These are phyloP conservation scores for Auricularia heimuer DNA, from an alignment of 768 basidiomycete species.

Conservation along the genomic window DNA sequence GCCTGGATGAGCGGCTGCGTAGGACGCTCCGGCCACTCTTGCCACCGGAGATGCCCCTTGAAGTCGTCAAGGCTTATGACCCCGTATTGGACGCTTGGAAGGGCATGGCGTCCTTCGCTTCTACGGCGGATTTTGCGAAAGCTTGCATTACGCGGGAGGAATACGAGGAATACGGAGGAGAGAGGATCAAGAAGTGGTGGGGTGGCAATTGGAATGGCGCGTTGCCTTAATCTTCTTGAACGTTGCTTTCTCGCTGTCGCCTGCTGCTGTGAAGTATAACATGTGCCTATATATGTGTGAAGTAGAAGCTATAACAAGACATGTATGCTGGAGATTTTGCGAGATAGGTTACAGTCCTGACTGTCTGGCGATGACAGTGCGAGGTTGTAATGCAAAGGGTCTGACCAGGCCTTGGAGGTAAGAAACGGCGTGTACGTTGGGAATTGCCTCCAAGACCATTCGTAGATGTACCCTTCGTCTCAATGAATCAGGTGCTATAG, in stretches of 20 bases:
- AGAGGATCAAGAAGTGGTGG: slow-evolving; percentile 83
- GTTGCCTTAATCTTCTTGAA: background rate
- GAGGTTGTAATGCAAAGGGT: too few relatives aligned
- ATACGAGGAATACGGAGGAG: slow-evolving; percentile 85
- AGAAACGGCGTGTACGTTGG: too few relatives aligned
- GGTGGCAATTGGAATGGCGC: slow-evolving; percentile 78
- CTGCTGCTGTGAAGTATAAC: background rate
- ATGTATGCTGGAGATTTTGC: too few relatives aligned
- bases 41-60: slow-evolving; percentile 69
- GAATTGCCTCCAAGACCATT: too few relatives aligned
- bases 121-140: slow-evolving; percentile 19
- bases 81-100: slow-evolving; percentile 75
- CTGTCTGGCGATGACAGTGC: too few relatives aligned
- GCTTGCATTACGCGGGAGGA: slow-evolving; percentile 64
- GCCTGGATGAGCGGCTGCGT: slow-evolving; percentile 57
- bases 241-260: background rate
- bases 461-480: too few relatives aligned
- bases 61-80: slow-evolving; percentile 53
- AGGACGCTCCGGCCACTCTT: slow-evolving; percentile 72
- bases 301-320: too few relatives aligned
- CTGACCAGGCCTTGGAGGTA: too few relatives aligned
- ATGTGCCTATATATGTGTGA: background rate
- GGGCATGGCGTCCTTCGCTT: slow-evolving; percentile 68
- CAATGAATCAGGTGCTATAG: too few relatives aligned
- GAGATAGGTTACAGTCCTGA: too few relatives aligned